phyloP scores from a whole-genome alignment of 345 rosid genomes.

The Raphanus sativus region DNA sequence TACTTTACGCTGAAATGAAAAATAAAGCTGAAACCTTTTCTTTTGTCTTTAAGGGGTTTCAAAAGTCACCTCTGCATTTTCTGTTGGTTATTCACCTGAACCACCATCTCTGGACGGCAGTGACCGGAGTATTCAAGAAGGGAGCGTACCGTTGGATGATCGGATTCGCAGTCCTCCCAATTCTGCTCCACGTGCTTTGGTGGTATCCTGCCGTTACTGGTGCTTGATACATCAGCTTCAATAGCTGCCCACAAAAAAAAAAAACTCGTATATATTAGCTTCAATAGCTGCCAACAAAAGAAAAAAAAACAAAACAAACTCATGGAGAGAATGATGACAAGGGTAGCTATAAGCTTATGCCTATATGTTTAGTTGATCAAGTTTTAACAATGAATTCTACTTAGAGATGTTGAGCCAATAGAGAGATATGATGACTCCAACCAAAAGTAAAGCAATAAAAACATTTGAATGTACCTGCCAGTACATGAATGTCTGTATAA shows the following conservation, averaged over 20 bases:
- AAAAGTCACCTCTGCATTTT: constrained; percentile 1
- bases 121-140: constrained; percentile 65
- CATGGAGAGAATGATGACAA: background rate
- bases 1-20: constrained; percentile 25
- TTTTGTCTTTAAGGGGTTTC: background rate
- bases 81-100: constrained; percentile 48
- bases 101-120: constrained; percentile 89
- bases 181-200: constrained; percentile 78
- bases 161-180: constrained; percentile 68
- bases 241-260: constrained; percentile 46
- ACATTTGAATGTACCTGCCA: constrained; percentile 72
- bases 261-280: background rate
- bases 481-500: constrained; percentile 95
- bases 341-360: background rate
- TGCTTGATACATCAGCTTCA: constrained; percentile 97
- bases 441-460: background rate
- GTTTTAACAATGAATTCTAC: background rate
- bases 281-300: background rate
- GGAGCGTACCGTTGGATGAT: constrained; percentile 67
- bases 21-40: background rate
- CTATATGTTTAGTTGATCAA: background rate
- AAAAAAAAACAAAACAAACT: background rate
- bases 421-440: background rate
- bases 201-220: constrained; percentile 88
- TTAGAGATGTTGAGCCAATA: background rate